Percentiles rank a stretch among this genome's conserved stretches.
Evolutionary conservation across 192 early-diverging fungal species (phyloP).

Genomic region (Rhizophagus clarus): DNA sequence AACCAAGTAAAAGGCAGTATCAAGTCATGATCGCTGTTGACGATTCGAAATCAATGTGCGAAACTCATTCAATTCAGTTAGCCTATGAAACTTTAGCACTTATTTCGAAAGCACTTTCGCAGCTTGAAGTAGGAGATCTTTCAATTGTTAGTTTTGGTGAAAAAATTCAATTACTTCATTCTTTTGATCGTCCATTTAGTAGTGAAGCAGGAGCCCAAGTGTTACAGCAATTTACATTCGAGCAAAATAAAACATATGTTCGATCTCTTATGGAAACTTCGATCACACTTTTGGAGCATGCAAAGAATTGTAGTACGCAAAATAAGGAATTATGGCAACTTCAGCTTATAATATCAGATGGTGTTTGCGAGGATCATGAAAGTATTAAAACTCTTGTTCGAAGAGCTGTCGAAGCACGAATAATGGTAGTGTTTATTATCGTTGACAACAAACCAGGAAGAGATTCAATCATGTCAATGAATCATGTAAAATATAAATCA

Average conservation of each 20-base stretch:
- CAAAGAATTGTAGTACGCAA: slow-evolving; percentile 50
- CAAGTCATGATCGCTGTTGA: slow-evolving; percentile 98
- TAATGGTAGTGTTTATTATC: slow-evolving; percentile 97
- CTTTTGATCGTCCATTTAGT: slow-evolving; percentile 91
- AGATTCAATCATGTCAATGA: slow-evolving; percentile 90
- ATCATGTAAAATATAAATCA: slow-evolving; percentile 80
- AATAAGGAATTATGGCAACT: slow-evolving; percentile 91
- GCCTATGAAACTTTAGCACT: slow-evolving; percentile 93
- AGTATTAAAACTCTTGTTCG: slow-evolving; percentile 82
- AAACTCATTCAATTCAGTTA: slow-evolving; percentile 84
- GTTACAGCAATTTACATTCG: slow-evolving; percentile 89
- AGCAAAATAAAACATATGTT: slow-evolving; percentile 87
- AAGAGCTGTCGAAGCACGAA: slow-evolving; percentile 76
- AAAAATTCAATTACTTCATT: slow-evolving; percentile 82
- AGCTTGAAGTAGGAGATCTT: slow-evolving; percentile 94
- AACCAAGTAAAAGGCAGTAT: slow-evolving; percentile 95
- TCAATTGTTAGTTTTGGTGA: slow-evolving; percentile 92
- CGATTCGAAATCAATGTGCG: slow-evolving; percentile 97
- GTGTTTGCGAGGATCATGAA: slow-evolving; percentile 94
- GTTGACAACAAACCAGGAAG: slow-evolving; percentile 81
- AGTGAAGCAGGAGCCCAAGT: slow-evolving; percentile 89
- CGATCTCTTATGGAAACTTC: slow-evolving; percentile 85
- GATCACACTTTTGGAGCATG: slow-evolving; percentile 76
- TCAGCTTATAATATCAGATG: slow-evolving; percentile 95
- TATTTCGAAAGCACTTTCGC: slow-evolving; percentile 88